phyloP scores from a whole-genome alignment of 2,329 filamentous ascomycete genomes.

The Pleomassaria siparia region DNA sequence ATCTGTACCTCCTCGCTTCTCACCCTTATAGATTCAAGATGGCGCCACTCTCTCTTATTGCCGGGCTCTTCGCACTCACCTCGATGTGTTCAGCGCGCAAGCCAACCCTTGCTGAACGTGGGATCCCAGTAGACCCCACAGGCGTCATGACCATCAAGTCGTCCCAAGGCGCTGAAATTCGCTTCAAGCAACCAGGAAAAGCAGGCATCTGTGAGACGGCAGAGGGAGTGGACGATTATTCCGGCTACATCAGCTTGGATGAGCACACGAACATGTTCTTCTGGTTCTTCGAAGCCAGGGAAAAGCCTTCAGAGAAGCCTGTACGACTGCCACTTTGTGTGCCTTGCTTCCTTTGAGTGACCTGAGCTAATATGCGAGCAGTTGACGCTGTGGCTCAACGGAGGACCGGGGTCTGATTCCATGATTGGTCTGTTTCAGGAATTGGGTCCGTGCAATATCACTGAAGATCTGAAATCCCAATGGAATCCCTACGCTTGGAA shows the following conservation, averaged over 20 bases:
- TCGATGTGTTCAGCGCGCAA: constrained; percentile 19
- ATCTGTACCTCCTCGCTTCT: neutral
- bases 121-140: constrained; percentile 33
- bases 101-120: constrained; percentile 27
- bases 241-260: constrained; percentile 41
- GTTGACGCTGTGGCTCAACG: constrained; percentile 55
- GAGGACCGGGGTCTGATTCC: constrained; percentile 56
- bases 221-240: constrained; percentile 41
- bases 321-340: no score
- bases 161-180: constrained; percentile 35
- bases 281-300: constrained; percentile 53
- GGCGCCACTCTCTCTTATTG: constrained; percentile 23
- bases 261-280: constrained; percentile 45
- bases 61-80: constrained; percentile 23
- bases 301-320: constrained; percentile 42
- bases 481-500: constrained; percentile 45
- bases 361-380: constrained; percentile 6
- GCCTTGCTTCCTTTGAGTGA: no score
- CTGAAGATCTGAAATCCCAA: constrained; percentile 40
- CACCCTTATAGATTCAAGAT: constrained; percentile 16
- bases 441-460: constrained; percentile 50
- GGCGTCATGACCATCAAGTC: constrained; percentile 38
- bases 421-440: constrained; percentile 56
- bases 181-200: constrained; percentile 41
- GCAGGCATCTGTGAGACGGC: constrained; percentile 48